Conservation (phyloP, 176 grass and related monocot genomes). For the Oryza glaberrima region DNA sequence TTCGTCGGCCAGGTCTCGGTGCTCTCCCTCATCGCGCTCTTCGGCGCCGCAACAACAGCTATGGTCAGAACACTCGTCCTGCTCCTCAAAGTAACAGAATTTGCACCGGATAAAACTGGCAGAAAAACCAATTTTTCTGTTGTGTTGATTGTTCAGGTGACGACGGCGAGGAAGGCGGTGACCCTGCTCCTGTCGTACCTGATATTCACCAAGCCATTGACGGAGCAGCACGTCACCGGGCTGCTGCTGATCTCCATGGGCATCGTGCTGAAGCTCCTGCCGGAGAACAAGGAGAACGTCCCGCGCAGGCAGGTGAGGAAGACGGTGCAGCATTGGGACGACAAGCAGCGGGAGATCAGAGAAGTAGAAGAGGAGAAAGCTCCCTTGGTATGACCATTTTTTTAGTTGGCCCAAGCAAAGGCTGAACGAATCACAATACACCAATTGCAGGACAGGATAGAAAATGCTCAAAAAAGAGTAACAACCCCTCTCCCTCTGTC, state of each 20-base stretch:
- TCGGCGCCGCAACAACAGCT: slow-evolving; percentile 80
- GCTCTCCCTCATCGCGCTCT: slow-evolving; percentile 86
- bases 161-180: slow-evolving; percentile 84
- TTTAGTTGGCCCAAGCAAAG: not conserved
- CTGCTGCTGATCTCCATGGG: slow-evolving; percentile 86
- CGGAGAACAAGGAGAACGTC: slow-evolving; percentile 56
- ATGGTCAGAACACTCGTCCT: slow-evolving; percentile 41
- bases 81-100: not conserved
- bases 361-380: slow-evolving; percentile 51
- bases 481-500: not conserved
- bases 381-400: slow-evolving; percentile 46
- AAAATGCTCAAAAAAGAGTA: not conserved
- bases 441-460: not conserved
- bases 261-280: slow-evolving; percentile 81
- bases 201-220: slow-evolving; percentile 95
- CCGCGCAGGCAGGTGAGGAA: slow-evolving; percentile 19
- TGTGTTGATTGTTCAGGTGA: slow-evolving; percentile 44
- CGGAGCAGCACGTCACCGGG: slow-evolving; percentile 76
- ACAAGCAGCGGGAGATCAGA: slow-evolving; percentile 23
- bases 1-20: slow-evolving; percentile 94
- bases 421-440: not conserved
- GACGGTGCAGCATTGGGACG: slow-evolving; percentile 1
- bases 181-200: slow-evolving; percentile 89
- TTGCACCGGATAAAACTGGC: not conserved
- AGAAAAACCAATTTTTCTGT: not conserved